Evolutionary conservation across 306 rosid species (phyloP).

Genomic region (Acacia confusa): DNA sequence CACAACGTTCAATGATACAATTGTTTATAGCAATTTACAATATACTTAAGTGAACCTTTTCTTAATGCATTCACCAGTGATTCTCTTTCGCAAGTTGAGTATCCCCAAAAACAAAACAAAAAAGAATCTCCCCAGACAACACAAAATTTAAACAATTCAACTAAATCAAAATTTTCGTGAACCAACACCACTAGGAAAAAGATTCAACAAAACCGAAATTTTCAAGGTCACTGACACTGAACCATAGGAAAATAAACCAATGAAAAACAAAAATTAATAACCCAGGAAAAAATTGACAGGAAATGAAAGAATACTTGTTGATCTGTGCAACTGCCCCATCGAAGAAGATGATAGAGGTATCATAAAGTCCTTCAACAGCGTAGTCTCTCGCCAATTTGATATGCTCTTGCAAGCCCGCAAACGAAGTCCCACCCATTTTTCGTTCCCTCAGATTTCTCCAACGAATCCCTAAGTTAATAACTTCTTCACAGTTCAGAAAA

Average conservation of each 20-base stretch:
- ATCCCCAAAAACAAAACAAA: neutral
- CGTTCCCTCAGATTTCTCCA: slow-evolving; percentile 22
- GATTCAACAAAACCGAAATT: neutral
- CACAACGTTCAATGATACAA: neutral
- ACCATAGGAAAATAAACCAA: neutral
- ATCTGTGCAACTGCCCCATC: slow-evolving; percentile 98
- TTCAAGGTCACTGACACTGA: neutral
- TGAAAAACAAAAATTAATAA: neutral
- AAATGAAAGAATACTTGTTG: slow-evolving; percentile 63
- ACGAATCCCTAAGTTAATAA: neutral
- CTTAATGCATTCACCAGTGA: neutral
- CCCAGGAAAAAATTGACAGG: neutral
- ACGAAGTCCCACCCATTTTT: slow-evolving; percentile 54
- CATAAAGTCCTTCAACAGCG: slow-evolving; percentile 91
- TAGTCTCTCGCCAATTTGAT: slow-evolving; percentile 90
- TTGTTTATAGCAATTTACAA: neutral
- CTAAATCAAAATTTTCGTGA: neutral
- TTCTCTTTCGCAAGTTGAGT: neutral
- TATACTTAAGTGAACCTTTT: neutral
- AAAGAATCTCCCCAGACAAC: neutral
- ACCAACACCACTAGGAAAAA: neutral
- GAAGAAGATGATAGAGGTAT: slow-evolving; percentile 90
- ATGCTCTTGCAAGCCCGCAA: slow-evolving; percentile 86
- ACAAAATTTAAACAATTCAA: neutral
- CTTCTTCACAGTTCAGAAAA: neutral